These are phyloP conservation scores for Scutellaria baicalensis DNA, from an alignment of 257 asterid species.

Conservation along the genomic window DNA sequence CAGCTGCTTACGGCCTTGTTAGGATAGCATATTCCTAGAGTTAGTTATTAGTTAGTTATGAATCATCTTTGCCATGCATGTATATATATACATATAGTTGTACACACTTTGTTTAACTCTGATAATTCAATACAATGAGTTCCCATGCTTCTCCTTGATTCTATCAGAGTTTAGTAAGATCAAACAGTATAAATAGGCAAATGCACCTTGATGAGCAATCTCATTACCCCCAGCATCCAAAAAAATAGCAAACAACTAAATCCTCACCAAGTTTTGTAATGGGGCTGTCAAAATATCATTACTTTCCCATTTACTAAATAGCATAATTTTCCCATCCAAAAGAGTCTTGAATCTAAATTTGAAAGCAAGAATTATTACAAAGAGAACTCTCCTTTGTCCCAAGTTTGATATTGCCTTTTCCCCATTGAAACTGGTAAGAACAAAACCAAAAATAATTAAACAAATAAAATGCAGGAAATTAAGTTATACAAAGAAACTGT, in stretches of 20 bases:
- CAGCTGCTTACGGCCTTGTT: too few relatives aligned
- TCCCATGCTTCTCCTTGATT: too few relatives aligned
- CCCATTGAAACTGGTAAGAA: slow-evolving; percentile 71
- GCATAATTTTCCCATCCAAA: neutral
- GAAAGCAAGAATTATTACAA: slow-evolving; percentile 55
- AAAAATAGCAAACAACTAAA: slow-evolving; percentile 57
- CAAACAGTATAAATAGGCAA: neutral
- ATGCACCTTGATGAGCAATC: slow-evolving; percentile 57
- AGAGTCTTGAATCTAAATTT: slow-evolving; percentile 4
- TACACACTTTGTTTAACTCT: too few relatives aligned
- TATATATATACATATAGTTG: too few relatives aligned
- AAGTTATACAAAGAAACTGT: neutral
- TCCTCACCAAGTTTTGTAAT: slow-evolving; percentile 59
- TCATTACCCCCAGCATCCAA: slow-evolving; percentile 78
- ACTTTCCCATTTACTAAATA: neutral
- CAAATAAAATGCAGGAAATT: too few relatives aligned
- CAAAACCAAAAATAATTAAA: neutral
- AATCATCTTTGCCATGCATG: too few relatives aligned
- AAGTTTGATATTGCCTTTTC: slow-evolving; percentile 61
- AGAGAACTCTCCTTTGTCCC: slow-evolving; percentile 69
- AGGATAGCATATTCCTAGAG: too few relatives aligned
- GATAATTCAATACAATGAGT: too few relatives aligned
- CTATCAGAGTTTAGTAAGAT: too few relatives aligned
- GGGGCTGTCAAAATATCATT: slow-evolving; percentile 55
- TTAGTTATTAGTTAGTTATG: too few relatives aligned